Base-by-base conservation (phyloP, 2,329 filamentous ascomycete species). In the Neonectria faginata region DNA sequence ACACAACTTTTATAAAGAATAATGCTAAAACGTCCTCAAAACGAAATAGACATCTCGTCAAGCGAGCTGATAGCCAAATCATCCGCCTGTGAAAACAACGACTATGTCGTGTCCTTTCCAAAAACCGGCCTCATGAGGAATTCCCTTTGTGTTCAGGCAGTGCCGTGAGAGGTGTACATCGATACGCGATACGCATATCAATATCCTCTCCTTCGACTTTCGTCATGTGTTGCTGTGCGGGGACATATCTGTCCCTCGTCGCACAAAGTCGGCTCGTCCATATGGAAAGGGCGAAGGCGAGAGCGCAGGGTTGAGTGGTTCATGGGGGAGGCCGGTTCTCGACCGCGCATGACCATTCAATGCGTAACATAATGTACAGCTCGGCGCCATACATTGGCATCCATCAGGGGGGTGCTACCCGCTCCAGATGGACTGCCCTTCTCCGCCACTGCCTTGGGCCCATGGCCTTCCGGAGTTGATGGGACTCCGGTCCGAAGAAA, bases 211-310 rank as follows among this genome's bases (percentile, higher is more conserved):
- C 42, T 50, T 50, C 36, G 59, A 5, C 51, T 67, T 52, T 67
- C 57, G 36, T 62, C 56, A 57, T 66, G 58, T 27, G 62, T 58
- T 54, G 57, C 58, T 60, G 62, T 65, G 61, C 68, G 65, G 67
- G 58, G 70, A 72, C 71, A 73, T 70, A 71, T 73, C 70, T 73
- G 71, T 67, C 71, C 47, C 68, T 63, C 60, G 60, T 71, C 65
- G 51, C 62, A 61, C 63, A 63, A 47, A 31, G 45, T 57, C 42
- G 56, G 52, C 52, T 67, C 39, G 18, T 52, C 22, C n/a, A 51
- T n/a, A n/a, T 27, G 9, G 18, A 50, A 29, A 25, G 50, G 48
- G 42, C 12, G 50, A 12, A 12, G 9, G 42, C 14, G 33, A 45
- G n/a, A 9, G n/a, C 14, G 31, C 16, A 3, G 29, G 16, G 20